Conservation (phyloP, 176 grass and related monocot genomes). For the Zizania latifolia region DNA sequence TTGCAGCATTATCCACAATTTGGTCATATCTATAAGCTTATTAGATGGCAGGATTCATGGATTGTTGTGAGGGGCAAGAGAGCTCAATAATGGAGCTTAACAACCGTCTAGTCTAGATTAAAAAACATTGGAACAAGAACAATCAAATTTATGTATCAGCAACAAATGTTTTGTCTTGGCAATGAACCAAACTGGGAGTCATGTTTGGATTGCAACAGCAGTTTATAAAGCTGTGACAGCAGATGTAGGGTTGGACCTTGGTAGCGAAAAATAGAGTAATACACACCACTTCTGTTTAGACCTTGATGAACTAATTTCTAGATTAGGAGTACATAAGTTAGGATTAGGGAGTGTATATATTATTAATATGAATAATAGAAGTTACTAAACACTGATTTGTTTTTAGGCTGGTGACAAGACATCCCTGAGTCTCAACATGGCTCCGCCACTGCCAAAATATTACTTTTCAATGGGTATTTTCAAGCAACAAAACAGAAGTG, state of each 20-base stretch:
- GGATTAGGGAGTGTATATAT: no score
- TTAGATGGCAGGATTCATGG: slow-evolving; percentile 2
- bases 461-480: neutral
- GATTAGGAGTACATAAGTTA: no score
- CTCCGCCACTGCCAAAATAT: no score
- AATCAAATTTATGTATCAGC: neutral
- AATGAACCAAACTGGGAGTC: neutral
- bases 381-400: no score
- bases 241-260: neutral
- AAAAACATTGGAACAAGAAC: neutral
- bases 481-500: neutral
- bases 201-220: neutral
- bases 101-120: neutral
- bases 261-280: no score
- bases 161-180: neutral
- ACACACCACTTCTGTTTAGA: no score
- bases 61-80: neutral
- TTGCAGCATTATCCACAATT: slow-evolving; percentile 32
- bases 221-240: neutral
- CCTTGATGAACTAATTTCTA: no score
- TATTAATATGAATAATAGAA: no score
- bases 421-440: no score
- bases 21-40: slow-evolving; percentile 18
- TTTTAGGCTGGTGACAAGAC: no score
- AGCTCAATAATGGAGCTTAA: slow-evolving; percentile 21